These are phyloP conservation scores for Suhomyces xylopsoci DNA, from an alignment of 805 yeast species.

Conservation along the genomic window DNA sequence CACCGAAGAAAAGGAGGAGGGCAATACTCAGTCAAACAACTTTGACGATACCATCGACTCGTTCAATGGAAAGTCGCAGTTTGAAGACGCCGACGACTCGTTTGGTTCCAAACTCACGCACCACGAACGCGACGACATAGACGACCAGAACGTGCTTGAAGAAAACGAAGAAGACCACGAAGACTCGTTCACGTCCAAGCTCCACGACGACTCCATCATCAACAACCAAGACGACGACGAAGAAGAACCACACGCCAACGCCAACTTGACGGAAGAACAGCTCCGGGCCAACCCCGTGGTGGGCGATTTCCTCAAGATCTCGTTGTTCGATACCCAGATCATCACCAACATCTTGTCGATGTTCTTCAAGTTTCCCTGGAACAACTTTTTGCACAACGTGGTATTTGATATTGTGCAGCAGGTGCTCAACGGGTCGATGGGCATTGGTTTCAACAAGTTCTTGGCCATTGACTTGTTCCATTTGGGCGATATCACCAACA, in stretches of 20 bases:
- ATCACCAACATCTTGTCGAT: conserved; percentile 39
- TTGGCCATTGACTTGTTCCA: conserved; percentile 59
- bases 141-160: conserved; percentile 13
- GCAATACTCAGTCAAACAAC: no score
- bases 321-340: conserved; percentile 43
- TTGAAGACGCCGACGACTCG: conserved; percentile 13
- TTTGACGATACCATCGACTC: conserved; percentile 12
- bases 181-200: conserved; percentile 26
- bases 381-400: conserved; percentile 45
- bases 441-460: conserved; percentile 46
- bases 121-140: conserved; percentile 3
- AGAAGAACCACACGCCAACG: conserved; percentile 43
- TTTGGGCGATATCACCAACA: conserved; percentile 39
- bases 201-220: conserved; percentile 20
- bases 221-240: conserved; percentile 27
- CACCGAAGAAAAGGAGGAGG: no score
- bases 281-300: conserved; percentile 42
- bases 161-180: conserved; percentile 30
- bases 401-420: conserved; percentile 48
- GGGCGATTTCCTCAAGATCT: conserved; percentile 42
- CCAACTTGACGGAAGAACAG: conserved; percentile 42
- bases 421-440: conserved; percentile 47
- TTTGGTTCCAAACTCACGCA: conserved; percentile 17
- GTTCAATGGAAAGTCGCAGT: conserved; percentile 23
- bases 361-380: conserved; percentile 49